Percentiles rank a stretch among this genome's conserved stretches.
phyloP scores from a whole-genome alignment of 176 grass and related monocot genomes.

The Avena insularis region DNA sequence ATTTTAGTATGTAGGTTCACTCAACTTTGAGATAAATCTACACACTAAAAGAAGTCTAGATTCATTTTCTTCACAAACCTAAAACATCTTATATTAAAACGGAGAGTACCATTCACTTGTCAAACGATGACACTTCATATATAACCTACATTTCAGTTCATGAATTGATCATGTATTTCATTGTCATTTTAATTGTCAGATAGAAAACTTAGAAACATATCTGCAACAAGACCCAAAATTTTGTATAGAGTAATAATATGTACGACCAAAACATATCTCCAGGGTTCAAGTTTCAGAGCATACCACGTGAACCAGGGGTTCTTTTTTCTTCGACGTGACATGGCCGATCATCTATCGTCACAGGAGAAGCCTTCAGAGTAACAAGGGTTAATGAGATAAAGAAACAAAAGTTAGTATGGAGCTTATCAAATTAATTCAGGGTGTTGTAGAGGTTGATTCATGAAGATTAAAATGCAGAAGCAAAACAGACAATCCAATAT shows the following conservation, averaged over 20 bases:
- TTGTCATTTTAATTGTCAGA: not conserved
- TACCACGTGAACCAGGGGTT: conserved; percentile 75
- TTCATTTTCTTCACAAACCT: too few species aligned
- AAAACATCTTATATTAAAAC: too few species aligned
- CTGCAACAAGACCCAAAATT: not conserved
- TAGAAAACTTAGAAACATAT: not conserved
- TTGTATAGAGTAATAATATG: not conserved
- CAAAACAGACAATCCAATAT: not conserved
- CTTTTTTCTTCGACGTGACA: conserved; percentile 88
- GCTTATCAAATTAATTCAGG: conserved; percentile 1
- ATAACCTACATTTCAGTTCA: not conserved
- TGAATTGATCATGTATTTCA: not conserved
- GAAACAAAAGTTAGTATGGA: not conserved
- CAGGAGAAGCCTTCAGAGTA: conserved; percentile 77
- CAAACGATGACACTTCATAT: not conserved
- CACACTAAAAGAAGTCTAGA: too few species aligned
- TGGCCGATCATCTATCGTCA: conserved; percentile 72
- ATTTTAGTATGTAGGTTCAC: too few species aligned
- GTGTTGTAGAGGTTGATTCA: not conserved
- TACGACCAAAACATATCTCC: not conserved
- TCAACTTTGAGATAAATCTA: too few species aligned
- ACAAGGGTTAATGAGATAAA: conserved; percentile 19
- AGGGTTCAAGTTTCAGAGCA: conserved; percentile 10
- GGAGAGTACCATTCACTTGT: not conserved
- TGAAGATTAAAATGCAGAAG: not conserved